These are phyloP conservation scores for Isabelozyma pseudorhagii DNA, from an alignment of 805 yeast genomes.

Conservation along the genomic window DNA sequence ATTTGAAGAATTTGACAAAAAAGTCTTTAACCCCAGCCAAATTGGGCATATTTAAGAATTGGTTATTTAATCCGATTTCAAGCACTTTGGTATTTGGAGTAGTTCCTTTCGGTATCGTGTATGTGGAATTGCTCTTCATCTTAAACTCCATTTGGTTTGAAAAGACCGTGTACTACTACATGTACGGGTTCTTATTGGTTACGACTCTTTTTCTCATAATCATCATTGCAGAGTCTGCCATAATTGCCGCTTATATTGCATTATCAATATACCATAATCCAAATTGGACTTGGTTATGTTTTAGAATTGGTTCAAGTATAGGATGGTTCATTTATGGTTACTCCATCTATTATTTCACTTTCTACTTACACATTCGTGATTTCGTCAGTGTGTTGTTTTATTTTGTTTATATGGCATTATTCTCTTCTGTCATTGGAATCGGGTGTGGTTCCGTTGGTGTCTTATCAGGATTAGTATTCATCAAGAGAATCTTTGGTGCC, in stretches of 20 bases:
- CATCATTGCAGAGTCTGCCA: slow-evolving; percentile 67
- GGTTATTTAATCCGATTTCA: slow-evolving; percentile 19
- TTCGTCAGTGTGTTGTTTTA: slow-evolving; percentile 66
- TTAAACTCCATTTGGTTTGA: slow-evolving; percentile 79
- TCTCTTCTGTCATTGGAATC: slow-evolving; percentile 59
- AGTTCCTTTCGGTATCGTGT: slow-evolving; percentile 77
- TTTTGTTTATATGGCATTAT: slow-evolving; percentile 66
- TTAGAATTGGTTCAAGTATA: slow-evolving; percentile 63
- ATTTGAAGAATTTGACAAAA: neutral
- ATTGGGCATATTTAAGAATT: slow-evolving; percentile 4
- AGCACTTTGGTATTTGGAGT: slow-evolving; percentile 56
- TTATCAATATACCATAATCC: slow-evolving; percentile 52
- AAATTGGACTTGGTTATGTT: slow-evolving; percentile 84
- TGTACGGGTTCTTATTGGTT: slow-evolving; percentile 72
- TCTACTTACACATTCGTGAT: slow-evolving; percentile 59
- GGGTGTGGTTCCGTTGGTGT: slow-evolving; percentile 77
- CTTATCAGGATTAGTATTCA: slow-evolving; percentile 62
- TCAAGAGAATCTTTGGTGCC: slow-evolving; percentile 57
- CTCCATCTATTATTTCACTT: slow-evolving; percentile 62
- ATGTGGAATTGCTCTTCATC: slow-evolving; percentile 70
- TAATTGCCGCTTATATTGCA: slow-evolving; percentile 64
- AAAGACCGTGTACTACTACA: slow-evolving; percentile 72
- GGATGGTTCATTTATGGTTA: slow-evolving; percentile 69
- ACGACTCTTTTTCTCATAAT: slow-evolving; percentile 58
- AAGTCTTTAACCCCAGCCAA: neutral